Evolutionary conservation across 1,284 basidiomycete species (phyloP).

Genomic region (Neonothopanus nambi): DNA sequence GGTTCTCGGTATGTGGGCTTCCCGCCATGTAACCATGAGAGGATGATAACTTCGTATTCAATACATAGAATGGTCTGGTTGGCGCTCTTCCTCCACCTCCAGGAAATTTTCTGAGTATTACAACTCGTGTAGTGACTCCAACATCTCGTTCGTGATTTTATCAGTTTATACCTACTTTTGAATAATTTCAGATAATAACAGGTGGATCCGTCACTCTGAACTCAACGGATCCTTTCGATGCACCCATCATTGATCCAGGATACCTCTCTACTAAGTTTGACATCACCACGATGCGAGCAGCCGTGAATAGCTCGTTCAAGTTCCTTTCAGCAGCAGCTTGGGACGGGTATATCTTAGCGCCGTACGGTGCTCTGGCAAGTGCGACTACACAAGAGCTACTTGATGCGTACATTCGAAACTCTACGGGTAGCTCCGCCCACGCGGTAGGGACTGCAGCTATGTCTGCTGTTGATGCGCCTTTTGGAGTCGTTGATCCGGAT

Average conservation of each 20-base stretch:
- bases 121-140: conserved; percentile 12
- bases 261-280: conserved; percentile 38
- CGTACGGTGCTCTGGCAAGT: not conserved
- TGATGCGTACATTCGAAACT: conserved; percentile 24
- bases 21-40: not conserved
- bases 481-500: conserved; percentile 51
- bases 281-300: conserved; percentile 32
- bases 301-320: conserved; percentile 29
- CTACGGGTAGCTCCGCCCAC: conserved; percentile 24
- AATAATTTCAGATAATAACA: not conserved
- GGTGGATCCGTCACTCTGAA: conserved; percentile 12
- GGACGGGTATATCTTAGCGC: conserved; percentile 25
- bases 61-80: conserved; percentile 12
- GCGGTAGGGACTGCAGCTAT: conserved; percentile 31
- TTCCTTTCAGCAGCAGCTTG: conserved; percentile 36
- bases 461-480: conserved; percentile 19
- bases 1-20: conserved; percentile 12
- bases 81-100: conserved; percentile 6
- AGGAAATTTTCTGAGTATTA: conserved; percentile 15
- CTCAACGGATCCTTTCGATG: conserved; percentile 33
- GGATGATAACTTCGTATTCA: not conserved
- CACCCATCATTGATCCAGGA: conserved; percentile 39
- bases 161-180: not conserved
- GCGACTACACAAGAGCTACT: conserved; percentile 16
- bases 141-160: conserved; percentile 11